phyloP scores from a whole-genome alignment of 148 eudicot genomes.

The Chenopodium suecicum region DNA sequence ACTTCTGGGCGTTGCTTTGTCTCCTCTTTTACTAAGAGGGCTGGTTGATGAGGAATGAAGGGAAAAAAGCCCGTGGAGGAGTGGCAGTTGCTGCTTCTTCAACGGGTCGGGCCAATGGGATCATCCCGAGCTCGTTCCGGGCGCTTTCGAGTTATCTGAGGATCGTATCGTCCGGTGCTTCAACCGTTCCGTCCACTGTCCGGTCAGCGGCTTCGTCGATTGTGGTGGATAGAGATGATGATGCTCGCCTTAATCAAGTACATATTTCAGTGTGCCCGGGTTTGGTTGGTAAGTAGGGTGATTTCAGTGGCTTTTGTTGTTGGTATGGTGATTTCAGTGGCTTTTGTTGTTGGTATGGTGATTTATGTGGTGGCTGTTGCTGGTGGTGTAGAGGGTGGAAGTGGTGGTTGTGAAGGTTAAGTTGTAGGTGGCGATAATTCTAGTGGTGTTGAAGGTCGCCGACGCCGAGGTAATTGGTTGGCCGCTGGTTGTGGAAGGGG shows the following conservation, averaged over 20 bases:
- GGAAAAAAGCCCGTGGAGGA: constrained; percentile 45
- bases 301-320: too few species aligned
- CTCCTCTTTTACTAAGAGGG: constrained; percentile 1
- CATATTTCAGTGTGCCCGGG: neutral
- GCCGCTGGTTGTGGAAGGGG: too few species aligned
- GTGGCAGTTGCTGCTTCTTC: constrained; percentile 8
- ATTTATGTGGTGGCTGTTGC: too few species aligned
- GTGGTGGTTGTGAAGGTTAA: too few species aligned
- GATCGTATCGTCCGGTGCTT: constrained; percentile 82
- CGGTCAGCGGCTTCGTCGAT: constrained; percentile 72
- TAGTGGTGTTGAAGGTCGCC: too few species aligned
- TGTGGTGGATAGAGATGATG: constrained; percentile 66
- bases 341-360: too few species aligned
- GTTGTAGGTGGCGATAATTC: too few species aligned
- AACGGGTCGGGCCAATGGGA: constrained; percentile 49
- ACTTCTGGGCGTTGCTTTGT: neutral
- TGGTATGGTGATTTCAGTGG: too few species aligned
- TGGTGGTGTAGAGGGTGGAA: too few species aligned
- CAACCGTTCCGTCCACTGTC: constrained; percentile 69
- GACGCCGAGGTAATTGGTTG: too few species aligned
- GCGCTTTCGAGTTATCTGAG: constrained; percentile 66
- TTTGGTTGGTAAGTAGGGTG: too few species aligned
- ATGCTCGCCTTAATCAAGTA: constrained; percentile 67
- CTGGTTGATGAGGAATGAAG: constrained; percentile 63
- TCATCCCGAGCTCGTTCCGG: constrained; percentile 59